phyloP scores from a whole-genome alignment of 805 yeast species.

The Hanseniaspora thailandica region DNA sequence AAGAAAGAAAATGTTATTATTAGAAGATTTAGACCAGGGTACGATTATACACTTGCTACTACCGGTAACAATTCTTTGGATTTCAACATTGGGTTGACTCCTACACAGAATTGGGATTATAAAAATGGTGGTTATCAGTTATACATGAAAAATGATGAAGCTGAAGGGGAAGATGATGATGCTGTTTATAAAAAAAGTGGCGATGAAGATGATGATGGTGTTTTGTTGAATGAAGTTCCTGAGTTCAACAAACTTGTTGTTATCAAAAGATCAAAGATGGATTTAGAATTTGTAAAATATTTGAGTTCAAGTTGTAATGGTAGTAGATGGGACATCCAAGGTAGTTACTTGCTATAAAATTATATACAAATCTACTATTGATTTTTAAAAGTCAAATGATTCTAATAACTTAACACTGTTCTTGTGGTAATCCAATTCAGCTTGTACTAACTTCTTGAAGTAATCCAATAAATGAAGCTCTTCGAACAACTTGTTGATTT shows the following conservation, averaged over 20 bases:
- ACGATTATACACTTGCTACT: conserved; percentile 86
- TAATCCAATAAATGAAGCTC: conserved; percentile 57
- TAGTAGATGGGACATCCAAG: conserved; percentile 75
- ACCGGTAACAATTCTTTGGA: conserved; percentile 44
- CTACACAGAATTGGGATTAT: conserved; percentile 81
- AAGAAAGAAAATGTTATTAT: conserved; percentile 53
- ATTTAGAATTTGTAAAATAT: conserved; percentile 85
- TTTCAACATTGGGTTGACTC: conserved; percentile 73
- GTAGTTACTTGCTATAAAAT: conserved; percentile 4
- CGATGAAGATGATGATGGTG: conserved; percentile 60
- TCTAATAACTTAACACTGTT: conserved; percentile 19
- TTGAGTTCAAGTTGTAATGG: conserved; percentile 81
- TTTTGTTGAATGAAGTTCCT: conserved; percentile 68
- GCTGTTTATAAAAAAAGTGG: conserved; percentile 62
- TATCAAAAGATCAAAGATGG: conserved; percentile 71
- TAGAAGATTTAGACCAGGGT: conserved; percentile 89
- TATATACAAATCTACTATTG: neutral
- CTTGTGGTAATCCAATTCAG: conserved; percentile 73
- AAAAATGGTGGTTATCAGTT: conserved; percentile 91
- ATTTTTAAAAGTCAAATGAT: conserved; percentile 9
- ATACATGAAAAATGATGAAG: conserved; percentile 58
- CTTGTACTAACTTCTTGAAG: conserved; percentile 56
- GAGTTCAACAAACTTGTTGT: conserved; percentile 69
- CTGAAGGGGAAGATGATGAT: conserved; percentile 58
- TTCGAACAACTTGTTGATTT: conserved; percentile 70